Conservation (phyloP, 1,284 basidiomycete species). For the Ganoderma sp. region DNA sequence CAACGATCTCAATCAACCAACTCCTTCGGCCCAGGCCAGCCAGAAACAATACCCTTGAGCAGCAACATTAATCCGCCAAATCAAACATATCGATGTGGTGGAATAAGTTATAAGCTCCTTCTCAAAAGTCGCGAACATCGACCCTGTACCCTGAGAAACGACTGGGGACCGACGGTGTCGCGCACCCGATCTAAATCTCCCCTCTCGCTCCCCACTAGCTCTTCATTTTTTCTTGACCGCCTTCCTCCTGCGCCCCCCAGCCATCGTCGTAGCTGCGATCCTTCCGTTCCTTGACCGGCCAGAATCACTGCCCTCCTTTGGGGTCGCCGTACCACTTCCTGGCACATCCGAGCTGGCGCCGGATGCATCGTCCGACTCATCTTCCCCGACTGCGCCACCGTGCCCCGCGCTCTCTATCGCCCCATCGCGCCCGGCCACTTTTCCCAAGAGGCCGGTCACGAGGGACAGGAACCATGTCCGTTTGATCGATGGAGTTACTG, state of each 20-base stretch:
- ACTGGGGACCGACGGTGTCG: neutral
- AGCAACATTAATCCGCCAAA: neutral
- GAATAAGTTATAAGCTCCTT: slow-evolving; percentile 4
- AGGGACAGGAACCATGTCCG: slow-evolving; percentile 59
- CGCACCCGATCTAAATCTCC: neutral
- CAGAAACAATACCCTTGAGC: neutral
- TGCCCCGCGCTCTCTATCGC: slow-evolving; percentile 30
- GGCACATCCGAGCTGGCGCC: slow-evolving; percentile 44
- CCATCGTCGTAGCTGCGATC: slow-evolving; percentile 51
- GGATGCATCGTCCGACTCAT: slow-evolving; percentile 43
- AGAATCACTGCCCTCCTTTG: slow-evolving; percentile 36
- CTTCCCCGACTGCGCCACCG: slow-evolving; percentile 32
- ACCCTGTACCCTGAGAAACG: neutral
- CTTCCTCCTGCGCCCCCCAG: slow-evolving; percentile 67
- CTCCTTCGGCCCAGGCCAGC: neutral
- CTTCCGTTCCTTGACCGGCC: slow-evolving; percentile 32
- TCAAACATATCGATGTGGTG: neutral
- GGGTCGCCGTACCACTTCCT: slow-evolving; percentile 50
- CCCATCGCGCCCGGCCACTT: slow-evolving; percentile 39
- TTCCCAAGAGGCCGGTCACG: slow-evolving; percentile 43
- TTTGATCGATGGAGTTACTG: slow-evolving; percentile 50
- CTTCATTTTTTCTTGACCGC: slow-evolving; percentile 44
- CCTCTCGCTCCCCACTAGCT: neutral
- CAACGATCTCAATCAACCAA: neutral
- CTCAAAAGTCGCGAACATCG: neutral